Percentiles rank a stretch among this genome's conserved stretches.
Evolutionary conservation across 148 eudicot species (phyloP).

Genomic region (Talinum fruticosum): DNA sequence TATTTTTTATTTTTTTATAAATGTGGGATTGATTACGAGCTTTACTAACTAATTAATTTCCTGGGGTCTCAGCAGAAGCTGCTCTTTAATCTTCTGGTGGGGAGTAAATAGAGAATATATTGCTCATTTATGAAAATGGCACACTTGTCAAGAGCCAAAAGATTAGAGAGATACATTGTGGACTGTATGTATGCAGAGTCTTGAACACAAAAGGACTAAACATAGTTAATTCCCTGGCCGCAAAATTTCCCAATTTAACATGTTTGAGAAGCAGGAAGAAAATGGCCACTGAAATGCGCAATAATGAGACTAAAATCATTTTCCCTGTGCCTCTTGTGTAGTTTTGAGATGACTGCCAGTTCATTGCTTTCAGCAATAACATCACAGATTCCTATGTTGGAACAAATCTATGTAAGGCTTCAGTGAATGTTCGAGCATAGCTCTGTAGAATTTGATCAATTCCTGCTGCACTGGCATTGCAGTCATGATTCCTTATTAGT

Average conservation of each 20-base stretch:
- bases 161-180: background rate
- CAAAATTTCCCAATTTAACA: background rate
- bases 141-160: background rate
- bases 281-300: background rate
- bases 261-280: background rate
- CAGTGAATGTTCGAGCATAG: background rate
- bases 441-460: background rate
- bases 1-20: too few species aligned
- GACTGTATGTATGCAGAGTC: background rate
- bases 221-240: background rate
- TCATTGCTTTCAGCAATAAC: background rate
- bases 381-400: background rate
- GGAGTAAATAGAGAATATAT: background rate
- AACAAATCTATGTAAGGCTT: background rate
- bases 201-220: background rate
- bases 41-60: slow-evolving; percentile 4
- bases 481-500: background rate
- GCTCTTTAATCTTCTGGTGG: background rate
- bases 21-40: background rate
- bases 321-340: background rate
- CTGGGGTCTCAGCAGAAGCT: background rate
- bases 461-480: background rate
- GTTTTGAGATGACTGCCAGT: background rate
- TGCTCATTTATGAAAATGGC: background rate
- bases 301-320: background rate